Percentiles rank a stretch among this genome's conserved stretches.
Evolutionary conservation across 129 eudicot genomes (phyloP).

Genomic region (Pittosporum tobira): DNA sequence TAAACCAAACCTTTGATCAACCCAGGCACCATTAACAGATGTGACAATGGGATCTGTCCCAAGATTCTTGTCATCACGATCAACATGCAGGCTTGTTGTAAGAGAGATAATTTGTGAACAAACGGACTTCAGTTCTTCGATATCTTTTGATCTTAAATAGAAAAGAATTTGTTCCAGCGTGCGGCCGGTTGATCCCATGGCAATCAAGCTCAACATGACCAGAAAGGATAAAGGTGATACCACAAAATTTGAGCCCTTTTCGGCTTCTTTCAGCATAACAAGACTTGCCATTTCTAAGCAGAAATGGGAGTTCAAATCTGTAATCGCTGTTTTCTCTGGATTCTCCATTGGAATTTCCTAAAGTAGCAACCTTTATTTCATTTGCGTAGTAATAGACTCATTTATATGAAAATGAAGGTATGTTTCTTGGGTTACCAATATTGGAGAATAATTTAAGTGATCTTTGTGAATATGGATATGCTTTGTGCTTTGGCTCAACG

Average conservation of each 20-base stretch:
- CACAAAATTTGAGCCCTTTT: constrained; percentile 6
- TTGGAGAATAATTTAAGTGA: neutral
- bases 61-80: neutral
- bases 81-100: neutral
- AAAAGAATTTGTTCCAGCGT: constrained; percentile 4
- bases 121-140: constrained; percentile 5
- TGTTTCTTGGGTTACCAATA: neutral
- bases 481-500: neutral
- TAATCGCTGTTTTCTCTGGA: neutral
- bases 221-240: constrained; percentile 4
- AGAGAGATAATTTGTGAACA: neutral
- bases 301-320: neutral
- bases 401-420: neutral
- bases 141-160: neutral
- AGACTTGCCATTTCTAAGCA: neutral
- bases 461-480: neutral
- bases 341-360: neutral
- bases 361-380: neutral
- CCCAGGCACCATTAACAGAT: constrained; percentile 4
- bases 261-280: neutral
- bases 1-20: constrained; percentile 26
- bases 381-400: too few species aligned
- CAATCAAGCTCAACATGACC: constrained; percentile 5
- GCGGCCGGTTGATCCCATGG: constrained; percentile 6
- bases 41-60: neutral